A percentile compares a stretch with the other conserved stretches of the same genome.
Evolutionary conservation across 306 rosid species (phyloP).

Genomic region (Chamaecrista fasciculata): DNA sequence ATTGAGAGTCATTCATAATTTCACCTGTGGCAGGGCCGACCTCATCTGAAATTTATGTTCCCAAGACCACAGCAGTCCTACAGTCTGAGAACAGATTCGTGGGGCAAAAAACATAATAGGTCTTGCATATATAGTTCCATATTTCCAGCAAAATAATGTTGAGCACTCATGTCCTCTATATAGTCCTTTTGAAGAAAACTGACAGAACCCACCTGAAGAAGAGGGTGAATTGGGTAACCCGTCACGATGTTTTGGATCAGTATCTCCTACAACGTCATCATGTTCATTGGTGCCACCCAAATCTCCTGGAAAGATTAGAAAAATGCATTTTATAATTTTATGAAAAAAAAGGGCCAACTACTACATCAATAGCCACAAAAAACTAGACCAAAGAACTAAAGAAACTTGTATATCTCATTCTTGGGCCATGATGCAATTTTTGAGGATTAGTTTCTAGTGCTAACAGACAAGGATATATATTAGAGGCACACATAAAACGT

Average conservation of each 20-base stretch:
- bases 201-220: conserved; percentile 99
- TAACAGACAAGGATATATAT: background rate
- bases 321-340: background rate
- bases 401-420: background rate
- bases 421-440: background rate
- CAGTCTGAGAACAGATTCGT: conserved; percentile 73
- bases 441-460: background rate
- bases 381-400: background rate
- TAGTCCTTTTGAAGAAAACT: conserved; percentile 98
- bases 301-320: conserved; percentile 55
- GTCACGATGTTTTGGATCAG: conserved; percentile 51
- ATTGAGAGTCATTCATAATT: conserved; percentile 66
- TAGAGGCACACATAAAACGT: background rate
- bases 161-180: conserved; percentile 96
- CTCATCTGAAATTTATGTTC: conserved; percentile 78
- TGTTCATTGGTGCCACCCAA: conserved; percentile 89
- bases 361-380: background rate
- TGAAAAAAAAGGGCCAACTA: background rate
- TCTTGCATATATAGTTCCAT: conserved; percentile 77
- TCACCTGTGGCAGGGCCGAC: conserved; percentile 71
- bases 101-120: conserved; percentile 85
- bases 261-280: conserved; percentile 77
- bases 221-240: conserved; percentile 95
- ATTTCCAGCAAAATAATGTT: conserved; percentile 80
- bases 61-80: conserved; percentile 90